phyloP scores from a whole-genome alignment of 345 rosid genomes.

The Atalantia buxifolia region DNA sequence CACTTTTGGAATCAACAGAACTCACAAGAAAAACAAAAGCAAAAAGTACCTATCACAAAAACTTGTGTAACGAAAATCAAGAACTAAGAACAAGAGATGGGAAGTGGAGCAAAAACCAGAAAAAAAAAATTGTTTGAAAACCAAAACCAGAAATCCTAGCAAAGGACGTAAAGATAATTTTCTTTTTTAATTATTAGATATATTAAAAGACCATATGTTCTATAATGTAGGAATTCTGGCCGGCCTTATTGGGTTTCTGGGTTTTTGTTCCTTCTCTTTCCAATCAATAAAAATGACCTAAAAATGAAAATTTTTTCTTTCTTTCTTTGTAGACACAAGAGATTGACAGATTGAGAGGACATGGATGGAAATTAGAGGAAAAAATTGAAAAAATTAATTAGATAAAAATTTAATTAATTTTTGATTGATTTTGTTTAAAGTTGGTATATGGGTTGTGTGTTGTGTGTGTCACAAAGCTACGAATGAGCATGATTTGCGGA shows the following conservation, averaged over 20 bases:
- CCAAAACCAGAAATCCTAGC: conserved; percentile 25
- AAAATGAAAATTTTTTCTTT: not conserved
- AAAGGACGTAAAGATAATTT: not conserved
- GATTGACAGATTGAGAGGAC: conserved; percentile 7
- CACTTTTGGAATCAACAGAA: not conserved
- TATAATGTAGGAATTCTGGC: conserved; percentile 15
- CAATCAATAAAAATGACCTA: too few relatives aligned
- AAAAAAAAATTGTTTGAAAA: not conserved
- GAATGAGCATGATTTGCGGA: not conserved
- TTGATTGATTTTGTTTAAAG: not conserved
- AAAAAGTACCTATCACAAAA: not conserved
- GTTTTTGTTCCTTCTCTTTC: not conserved
- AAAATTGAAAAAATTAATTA: not conserved
- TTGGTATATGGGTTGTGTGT: not conserved
- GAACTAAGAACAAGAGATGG: not conserved
- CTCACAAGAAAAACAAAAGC: not conserved
- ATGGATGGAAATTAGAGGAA: not conserved
- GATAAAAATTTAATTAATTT: not conserved
- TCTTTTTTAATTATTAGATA: not conserved
- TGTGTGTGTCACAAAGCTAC: not conserved
- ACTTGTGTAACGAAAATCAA: not conserved
- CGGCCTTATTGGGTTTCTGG: conserved; percentile 13
- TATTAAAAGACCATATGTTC: not conserved
- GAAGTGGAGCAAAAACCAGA: not conserved
- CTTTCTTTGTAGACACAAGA: not conserved